These are phyloP conservation scores for Trichoderma sp. DNA, from an alignment of 2,329 filamentous ascomycete species.

Conservation along the genomic window DNA sequence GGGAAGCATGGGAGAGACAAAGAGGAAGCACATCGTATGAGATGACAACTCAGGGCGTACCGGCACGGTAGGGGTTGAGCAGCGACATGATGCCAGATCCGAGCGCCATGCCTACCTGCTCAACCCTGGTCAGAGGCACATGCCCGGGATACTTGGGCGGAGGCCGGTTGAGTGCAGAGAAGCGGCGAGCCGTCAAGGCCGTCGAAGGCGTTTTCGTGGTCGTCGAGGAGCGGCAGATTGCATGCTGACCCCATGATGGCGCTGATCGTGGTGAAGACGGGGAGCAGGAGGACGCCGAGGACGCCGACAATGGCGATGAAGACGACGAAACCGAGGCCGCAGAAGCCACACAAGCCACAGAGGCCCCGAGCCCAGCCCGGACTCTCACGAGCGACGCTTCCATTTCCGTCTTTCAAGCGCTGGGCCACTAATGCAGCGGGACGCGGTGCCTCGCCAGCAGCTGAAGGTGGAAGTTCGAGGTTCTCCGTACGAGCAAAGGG, in stretches of 20 bases:
- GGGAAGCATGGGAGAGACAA: conserved; percentile 13
- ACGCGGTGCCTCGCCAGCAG: conserved; percentile 21
- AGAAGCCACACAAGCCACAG: background rate
- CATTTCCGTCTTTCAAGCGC: conserved; percentile 15
- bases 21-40: conserved; percentile 20
- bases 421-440: conserved; percentile 6
- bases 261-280: background rate
- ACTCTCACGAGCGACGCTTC: conserved; percentile 18
- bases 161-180: conserved; percentile 85
- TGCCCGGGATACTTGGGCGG: conserved; percentile 88
- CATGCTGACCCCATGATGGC: background rate
- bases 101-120: conserved; percentile 71
- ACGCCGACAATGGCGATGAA: background rate
- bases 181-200: conserved; percentile 42
- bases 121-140: conserved; percentile 78
- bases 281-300: background rate
- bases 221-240: conserved; percentile 31
- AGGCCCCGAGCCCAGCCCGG: conserved; percentile 17
- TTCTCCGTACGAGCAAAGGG: background rate
- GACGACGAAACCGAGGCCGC: background rate
- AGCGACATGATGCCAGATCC: conserved; percentile 66
- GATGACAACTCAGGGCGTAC: conserved; percentile 45
- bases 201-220: conserved; percentile 11
- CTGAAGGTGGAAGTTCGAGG: background rate
- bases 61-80: conserved; percentile 77